A percentile compares a stretch with the other conserved stretches of the same genome.
phyloP scores from a whole-genome alignment of 148 eudicot genomes.

The Selenicereus undatus region DNA sequence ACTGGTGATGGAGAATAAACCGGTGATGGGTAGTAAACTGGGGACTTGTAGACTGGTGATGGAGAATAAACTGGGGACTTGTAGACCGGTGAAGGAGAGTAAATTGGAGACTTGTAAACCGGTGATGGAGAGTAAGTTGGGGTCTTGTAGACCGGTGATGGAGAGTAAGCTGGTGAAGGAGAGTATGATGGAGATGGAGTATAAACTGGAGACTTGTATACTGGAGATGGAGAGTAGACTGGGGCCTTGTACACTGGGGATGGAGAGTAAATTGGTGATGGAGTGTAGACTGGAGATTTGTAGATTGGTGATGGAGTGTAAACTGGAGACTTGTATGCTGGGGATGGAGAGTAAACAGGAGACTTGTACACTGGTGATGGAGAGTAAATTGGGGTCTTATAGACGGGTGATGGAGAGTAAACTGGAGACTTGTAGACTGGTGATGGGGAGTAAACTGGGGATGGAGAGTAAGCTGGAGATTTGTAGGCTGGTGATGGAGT shows the following conservation, averaged over 20 bases:
- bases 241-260: not conserved
- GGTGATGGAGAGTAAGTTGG: not conserved
- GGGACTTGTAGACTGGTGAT: not conserved
- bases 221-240: not conserved
- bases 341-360: not conserved
- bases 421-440: slow-evolving; percentile 2
- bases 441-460: not conserved
- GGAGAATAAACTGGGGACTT: not conserved
- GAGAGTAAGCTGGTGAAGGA: not conserved
- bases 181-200: not conserved
- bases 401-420: not conserved
- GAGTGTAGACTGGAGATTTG: not conserved
- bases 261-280: not conserved
- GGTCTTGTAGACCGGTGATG: not conserved
- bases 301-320: not conserved
- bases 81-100: not conserved
- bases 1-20: not conserved
- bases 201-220: not conserved
- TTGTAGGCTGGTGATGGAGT: not conserved
- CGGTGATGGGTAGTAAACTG: not conserved
- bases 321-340: not conserved
- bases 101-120: not conserved
- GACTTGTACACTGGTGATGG: not conserved
- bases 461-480: not conserved
- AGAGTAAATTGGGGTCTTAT: not conserved